Base-by-base conservation (phyloP, 495 filamentous ascomycete species). In the Ascobolus immersus region DNA sequence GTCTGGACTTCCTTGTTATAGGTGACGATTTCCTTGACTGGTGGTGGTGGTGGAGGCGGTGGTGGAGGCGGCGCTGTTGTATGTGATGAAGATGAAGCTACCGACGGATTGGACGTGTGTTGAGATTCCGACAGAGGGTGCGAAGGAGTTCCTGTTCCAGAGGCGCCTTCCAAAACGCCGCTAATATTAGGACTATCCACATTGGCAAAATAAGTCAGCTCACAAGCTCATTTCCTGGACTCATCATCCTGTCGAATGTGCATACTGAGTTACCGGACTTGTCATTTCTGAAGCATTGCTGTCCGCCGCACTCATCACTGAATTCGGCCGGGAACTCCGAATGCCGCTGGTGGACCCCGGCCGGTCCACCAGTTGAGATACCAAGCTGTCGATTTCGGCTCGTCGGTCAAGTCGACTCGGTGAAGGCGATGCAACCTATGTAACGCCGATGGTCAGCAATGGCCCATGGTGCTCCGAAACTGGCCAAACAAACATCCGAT, bases 1-100 rank as follows among this genome's bases (percentile, higher is more conserved):
- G 86, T 91, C 49, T 94, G 89, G 17, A 94, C 80, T 10, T 65
- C 79, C 57, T 91, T 99, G 60, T 75, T 93, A 62, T 94, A 93
- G 20, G 77, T 81, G 45, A 82, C 71, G 14, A 81, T 56, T 52
- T 93, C 81, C 24, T 69, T 70, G 39, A 79, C 57, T 5, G 67
- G 73, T 12, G 67, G 67, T 37, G 75, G 67, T 6, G 68, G 64
- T 49, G 65, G 69, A 51, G 67, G 61, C 28, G 73, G 65, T 4
- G 75, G 58, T 11, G 68, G 67, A 3, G 79, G 61, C 15, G 65
- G 64, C n/a, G 75, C 58, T 0, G 65, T 77, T 45, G 81, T 60
- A 69, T 56, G 57, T 48, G 30, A 33, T 7, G 22, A n/a, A 25
- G 22, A 25, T 25, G 22, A 7, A 25, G 22, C n/a, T 25, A 7